Evolutionary conservation across 345 rosid species (phyloP).

Genomic region (Ailanthus altissimus): DNA sequence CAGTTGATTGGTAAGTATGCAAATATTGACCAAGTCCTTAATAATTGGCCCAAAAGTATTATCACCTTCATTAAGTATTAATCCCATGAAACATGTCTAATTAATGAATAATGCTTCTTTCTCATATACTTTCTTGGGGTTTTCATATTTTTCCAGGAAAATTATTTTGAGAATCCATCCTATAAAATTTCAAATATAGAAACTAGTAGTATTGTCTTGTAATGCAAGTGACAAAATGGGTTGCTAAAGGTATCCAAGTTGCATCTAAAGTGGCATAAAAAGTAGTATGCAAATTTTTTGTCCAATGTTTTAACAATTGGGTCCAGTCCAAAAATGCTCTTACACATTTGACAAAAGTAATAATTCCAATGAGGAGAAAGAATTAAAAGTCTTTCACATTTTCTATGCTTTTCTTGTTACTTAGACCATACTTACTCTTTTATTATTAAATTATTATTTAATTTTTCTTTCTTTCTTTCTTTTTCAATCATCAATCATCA

Average conservation of each 20-base stretch:
- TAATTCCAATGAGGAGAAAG: background rate
- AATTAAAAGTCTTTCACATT: slow-evolving; percentile 18
- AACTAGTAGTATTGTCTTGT: background rate
- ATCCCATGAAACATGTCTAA: background rate
- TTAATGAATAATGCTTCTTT: background rate
- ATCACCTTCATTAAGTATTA: background rate
- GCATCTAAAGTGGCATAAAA: slow-evolving; percentile 5
- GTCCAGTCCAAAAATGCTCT: slow-evolving; percentile 6
- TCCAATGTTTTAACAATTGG: slow-evolving; percentile 13
- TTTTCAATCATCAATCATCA: slow-evolving; percentile 37
- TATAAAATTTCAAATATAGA: background rate
- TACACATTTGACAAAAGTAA: background rate
- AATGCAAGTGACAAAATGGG: slow-evolving; percentile 10
- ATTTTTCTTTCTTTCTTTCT: slow-evolving; percentile 15
- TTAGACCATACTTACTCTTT: background rate
- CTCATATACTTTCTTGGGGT: background rate
- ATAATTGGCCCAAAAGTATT: background rate
- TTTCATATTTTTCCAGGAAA: background rate
- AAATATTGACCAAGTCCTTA: background rate
- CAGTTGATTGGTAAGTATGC: background rate
- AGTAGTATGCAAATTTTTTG: slow-evolving; percentile 13
- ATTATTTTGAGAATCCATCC: background rate
- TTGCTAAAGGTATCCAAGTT: slow-evolving; percentile 14
- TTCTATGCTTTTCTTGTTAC: slow-evolving; percentile 6
- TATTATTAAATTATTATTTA: too few species aligned